A percentile compares a stretch with the other conserved stretches of the same genome.
phyloP scores from a whole-genome alignment of 805 yeast species.

The Saccharomycopsis sp. region DNA sequence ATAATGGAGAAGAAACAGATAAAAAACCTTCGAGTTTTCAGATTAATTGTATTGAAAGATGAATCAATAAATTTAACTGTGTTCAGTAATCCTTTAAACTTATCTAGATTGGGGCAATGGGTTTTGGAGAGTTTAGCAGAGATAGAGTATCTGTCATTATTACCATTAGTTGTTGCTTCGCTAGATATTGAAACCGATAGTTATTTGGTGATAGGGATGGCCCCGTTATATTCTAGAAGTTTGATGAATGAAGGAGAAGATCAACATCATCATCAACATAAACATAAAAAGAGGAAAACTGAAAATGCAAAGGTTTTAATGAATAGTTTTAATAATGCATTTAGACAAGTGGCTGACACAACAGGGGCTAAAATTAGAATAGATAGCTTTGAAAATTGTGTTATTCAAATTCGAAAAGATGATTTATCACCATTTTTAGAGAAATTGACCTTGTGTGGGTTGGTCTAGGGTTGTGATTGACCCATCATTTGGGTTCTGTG shows the following conservation, averaged over 20 bases:
- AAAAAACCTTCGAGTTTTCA: constrained; percentile 70
- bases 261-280: constrained; percentile 24
- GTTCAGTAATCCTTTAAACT: constrained; percentile 80
- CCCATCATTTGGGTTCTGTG: no score
- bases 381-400: constrained; percentile 92
- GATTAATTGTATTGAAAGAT: constrained; percentile 83
- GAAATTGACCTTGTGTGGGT: constrained; percentile 67
- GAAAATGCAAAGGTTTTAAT: constrained; percentile 40
- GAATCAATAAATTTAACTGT: constrained; percentile 55
- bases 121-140: constrained; percentile 84
- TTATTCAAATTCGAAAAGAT: constrained; percentile 82
- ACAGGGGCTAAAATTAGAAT: constrained; percentile 86
- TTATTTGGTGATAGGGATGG: constrained; percentile 81
- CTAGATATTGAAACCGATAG: constrained; percentile 67
- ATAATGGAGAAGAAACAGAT: constrained; percentile 75
- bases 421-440: constrained; percentile 87
- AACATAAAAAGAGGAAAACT: constrained; percentile 24
- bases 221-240: constrained; percentile 64
- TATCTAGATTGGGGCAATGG: constrained; percentile 86
- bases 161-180: constrained; percentile 84
- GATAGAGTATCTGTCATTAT: constrained; percentile 49
- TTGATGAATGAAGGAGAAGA: constrained; percentile 23
- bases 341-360: constrained; percentile 76
- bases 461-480: constrained; percentile 32
- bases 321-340: constrained; percentile 85